Evolutionary conservation across 768 basidiomycete genomes (phyloP), one percentile per base, ranked within the genome.

Genomic region (Lentinula aciculospora): DNA sequence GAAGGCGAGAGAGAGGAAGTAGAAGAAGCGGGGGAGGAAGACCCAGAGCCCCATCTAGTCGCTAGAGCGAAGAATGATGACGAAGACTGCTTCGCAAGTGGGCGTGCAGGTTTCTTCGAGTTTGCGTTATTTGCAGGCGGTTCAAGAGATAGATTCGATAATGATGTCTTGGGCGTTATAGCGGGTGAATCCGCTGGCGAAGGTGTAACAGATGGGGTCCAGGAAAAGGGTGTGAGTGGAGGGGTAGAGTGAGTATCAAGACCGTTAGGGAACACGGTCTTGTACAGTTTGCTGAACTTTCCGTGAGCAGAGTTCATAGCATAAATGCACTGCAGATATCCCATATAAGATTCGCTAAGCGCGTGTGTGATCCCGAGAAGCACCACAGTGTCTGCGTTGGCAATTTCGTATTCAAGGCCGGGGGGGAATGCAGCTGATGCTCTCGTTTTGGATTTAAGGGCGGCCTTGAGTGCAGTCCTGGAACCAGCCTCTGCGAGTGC

Each of bases 291-390:
- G 8, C 82, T 77, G 62, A 89, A 92, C 65, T 87, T 89, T 2
- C 85, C 81, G 64, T 91, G 86, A 12, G 88, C 88, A 61, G 81
- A 82, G 57, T 48, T 27, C 39, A 60, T 59, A 17, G 34, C 40
- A 63, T 66, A 57, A 82, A 90, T 75, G 73, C 88, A 90, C 62
- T 89, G 88, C 7, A 90, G 63, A 66, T 91, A 91, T 32, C 89
- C 89, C 75, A 81, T 83, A 67, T 89, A 89, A 1, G 84, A 83
- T 70, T 91, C 89, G 57, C 86, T 89, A 57, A 91, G 69, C 8
- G 85, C 88, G 63, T 85, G 80, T 0, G 84, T 87, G 53, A 92
- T 69, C 0, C 89, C 90, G 5, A 86, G 74, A 37, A 92, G 68
- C 4, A 92, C 80, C 6, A 86, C 77, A 0, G 85, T 81, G 64